These are phyloP conservation scores for Ophiocordyceps camponoti-rufipedis DNA, from an alignment of 2,329 filamentous ascomycete species.

Conservation along the genomic window DNA sequence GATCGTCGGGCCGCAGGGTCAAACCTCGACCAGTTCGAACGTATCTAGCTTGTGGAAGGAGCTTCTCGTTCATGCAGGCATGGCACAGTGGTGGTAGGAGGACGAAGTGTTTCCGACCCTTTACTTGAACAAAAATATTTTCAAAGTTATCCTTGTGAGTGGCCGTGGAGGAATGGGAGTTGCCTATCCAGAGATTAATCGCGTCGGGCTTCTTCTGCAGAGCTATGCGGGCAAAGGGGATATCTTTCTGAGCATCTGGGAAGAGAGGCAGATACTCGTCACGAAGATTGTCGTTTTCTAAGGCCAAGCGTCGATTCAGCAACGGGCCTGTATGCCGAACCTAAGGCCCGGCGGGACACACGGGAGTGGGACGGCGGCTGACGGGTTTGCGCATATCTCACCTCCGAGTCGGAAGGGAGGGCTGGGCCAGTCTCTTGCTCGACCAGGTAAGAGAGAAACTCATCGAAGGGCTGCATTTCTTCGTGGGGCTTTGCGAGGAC, in stretches of 20 bases:
- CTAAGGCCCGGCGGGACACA: background rate
- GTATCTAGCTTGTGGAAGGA: slow-evolving; percentile 41
- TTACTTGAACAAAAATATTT: slow-evolving; percentile 64
- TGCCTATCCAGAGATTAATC: slow-evolving; percentile 70
- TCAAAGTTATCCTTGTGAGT: slow-evolving; percentile 75
- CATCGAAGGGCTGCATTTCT: slow-evolving; percentile 39
- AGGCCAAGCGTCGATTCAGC: background rate
- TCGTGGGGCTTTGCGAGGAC: slow-evolving; percentile 60
- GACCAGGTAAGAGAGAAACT: slow-evolving; percentile 44
- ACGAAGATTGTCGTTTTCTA: slow-evolving; percentile 66
- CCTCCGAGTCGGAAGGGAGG: slow-evolving; percentile 20
- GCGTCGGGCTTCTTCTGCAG: slow-evolving; percentile 50
- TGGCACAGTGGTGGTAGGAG: slow-evolving; percentile 55
- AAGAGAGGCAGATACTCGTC: slow-evolving; percentile 51
- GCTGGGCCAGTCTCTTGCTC: slow-evolving; percentile 29
- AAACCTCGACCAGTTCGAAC: slow-evolving; percentile 13
- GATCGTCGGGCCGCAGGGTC: slow-evolving; percentile 15
- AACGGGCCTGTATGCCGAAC: background rate
- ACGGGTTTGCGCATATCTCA: slow-evolving; percentile 63
- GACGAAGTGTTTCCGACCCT: slow-evolving; percentile 57
- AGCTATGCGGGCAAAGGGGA: slow-evolving; percentile 58
- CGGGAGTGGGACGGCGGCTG: slow-evolving; percentile 9
- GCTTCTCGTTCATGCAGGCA: slow-evolving; percentile 48
- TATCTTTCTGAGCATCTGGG: slow-evolving; percentile 39
- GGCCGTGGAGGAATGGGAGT: slow-evolving; percentile 48